These are phyloP conservation scores for Kazachstania taianensis DNA, from an alignment of 805 yeast genomes.

Conservation along the genomic window DNA sequence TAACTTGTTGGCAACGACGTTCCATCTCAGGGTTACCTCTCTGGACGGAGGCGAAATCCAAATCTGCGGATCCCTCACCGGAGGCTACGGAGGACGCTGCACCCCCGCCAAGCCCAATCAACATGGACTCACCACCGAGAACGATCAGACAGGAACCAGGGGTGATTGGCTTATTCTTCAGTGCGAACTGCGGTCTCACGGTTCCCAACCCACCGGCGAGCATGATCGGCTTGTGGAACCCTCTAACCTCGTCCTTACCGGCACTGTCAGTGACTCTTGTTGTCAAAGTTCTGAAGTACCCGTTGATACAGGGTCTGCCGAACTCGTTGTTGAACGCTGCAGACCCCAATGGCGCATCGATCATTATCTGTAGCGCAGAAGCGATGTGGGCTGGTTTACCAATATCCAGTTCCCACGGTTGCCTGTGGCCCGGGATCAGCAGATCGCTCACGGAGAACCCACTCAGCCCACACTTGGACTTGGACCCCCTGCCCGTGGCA, in stretches of 20 bases:
- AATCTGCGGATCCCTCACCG: slow-evolving; percentile 90
- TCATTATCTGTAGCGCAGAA: slow-evolving; percentile 84
- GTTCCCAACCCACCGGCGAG: slow-evolving; percentile 99
- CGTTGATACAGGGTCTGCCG: slow-evolving; percentile 95
- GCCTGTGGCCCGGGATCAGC: slow-evolving; percentile 70
- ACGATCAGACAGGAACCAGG: slow-evolving; percentile 90
- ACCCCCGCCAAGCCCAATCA: slow-evolving; percentile 98
- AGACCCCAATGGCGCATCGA: slow-evolving; percentile 94
- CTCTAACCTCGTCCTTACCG: slow-evolving; percentile 69
- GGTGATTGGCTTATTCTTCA: slow-evolving; percentile 78
- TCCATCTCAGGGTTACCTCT: slow-evolving; percentile 99
- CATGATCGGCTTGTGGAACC: slow-evolving; percentile 98
- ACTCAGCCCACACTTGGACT: slow-evolving; percentile 89
- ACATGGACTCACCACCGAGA: slow-evolving; percentile 95
- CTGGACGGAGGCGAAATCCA: slow-evolving; percentile 98
- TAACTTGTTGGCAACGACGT: slow-evolving; percentile 97
- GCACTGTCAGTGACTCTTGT: slow-evolving; percentile 56
- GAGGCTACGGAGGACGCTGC: slow-evolving; percentile 97
- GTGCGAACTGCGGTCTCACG: slow-evolving; percentile 83
- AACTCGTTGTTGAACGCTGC: slow-evolving; percentile 98
- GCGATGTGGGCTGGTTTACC: slow-evolving; percentile 94
- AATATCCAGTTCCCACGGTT: slow-evolving; percentile 90
- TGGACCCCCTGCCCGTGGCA: slow-evolving; percentile 98
- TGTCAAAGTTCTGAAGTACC: slow-evolving; percentile 92
- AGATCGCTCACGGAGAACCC: slow-evolving; percentile 91